Base-by-base conservation (phyloP, 108 stramenopile genomes). In the Nitzschia inconspicua region DNA sequence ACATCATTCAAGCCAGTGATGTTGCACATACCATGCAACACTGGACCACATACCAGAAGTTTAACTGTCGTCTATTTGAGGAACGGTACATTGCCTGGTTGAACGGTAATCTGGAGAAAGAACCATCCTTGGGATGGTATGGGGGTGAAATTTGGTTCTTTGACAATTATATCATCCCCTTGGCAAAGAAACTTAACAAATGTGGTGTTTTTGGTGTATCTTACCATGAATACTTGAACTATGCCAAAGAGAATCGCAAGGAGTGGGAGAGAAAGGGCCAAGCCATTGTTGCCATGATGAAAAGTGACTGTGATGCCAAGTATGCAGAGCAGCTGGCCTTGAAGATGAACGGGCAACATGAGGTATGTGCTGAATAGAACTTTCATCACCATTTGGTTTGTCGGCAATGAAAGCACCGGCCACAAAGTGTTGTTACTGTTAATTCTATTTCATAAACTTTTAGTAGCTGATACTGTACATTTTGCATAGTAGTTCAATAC, bases 151-250 rank as follows among this genome's bases (percentile, higher is more conserved):
- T 70, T 56, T 44, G 62, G 2, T 70, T 70, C 32, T 70, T 56
- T 39, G 69, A 70, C 40, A 37, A 37, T 25, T 70, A 70, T 55
- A 47, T 70, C 18, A 47, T 57, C 0, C 63, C 69, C 14, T 34
- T 70, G 42, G 69, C 69, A 36, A 64, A 56, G 63, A 63, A 54
- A 30, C 63, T 70, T 5, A 25, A 44, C n/a, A 35, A 70, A n/a
- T 70, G 69, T 37, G 69, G 69, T 31, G 69, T 70, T 3, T 70
- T 70, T 47, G 61, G 69, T 31, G 34, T 53, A 10, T 36, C 52
- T 24, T 63, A 44, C 24, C 32, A 41, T 9, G 59, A 59, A 36
- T 67, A 60, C 19, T 29, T 60, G 24, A 37, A 60, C 40, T 43
- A 67, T 47, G 66, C 66, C 65, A 8, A 37, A 37, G 36, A 37